phyloP scores from a whole-genome alignment of 1,284 basidiomycete species.

The Trichosporon faecale region DNA sequence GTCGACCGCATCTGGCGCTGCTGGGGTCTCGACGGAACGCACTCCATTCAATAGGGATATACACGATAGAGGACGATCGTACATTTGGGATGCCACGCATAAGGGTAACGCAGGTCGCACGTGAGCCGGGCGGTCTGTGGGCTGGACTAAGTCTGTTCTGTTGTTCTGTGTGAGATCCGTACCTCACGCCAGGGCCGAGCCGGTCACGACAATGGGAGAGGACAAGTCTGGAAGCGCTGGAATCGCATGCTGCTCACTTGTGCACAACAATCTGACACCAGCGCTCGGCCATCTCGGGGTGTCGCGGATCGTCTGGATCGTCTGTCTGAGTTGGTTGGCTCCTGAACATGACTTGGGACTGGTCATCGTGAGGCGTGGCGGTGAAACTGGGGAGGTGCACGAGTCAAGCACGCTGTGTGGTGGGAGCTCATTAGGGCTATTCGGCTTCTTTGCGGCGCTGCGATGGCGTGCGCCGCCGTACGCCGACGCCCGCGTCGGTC shows the following conservation, averaged over 20 bases:
- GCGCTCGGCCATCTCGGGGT: neutral
- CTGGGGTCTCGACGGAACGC: slow-evolving; percentile 60
- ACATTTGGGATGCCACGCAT: neutral
- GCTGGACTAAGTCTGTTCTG: neutral
- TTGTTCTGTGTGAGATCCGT: neutral
- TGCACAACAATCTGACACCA: neutral
- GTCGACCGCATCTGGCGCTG: slow-evolving; percentile 87
- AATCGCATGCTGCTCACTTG: neutral
- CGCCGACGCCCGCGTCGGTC: neutral
- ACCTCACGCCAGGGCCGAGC: neutral
- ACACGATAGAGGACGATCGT: neutral
- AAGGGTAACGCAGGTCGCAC: neutral
- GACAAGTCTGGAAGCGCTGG: neutral
- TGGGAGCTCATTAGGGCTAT: neutral
- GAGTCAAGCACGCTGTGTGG: neutral
- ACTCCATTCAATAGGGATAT: neutral
- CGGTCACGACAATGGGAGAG: neutral
- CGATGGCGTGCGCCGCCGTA: neutral
- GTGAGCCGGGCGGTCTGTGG: neutral
- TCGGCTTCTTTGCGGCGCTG: neutral
- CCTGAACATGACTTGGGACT: neutral
- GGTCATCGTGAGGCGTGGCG: neutral
- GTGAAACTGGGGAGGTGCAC: neutral
- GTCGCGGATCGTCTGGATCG: neutral
- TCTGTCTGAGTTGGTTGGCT: neutral